phyloP scores from a whole-genome alignment of 2,329 filamentous ascomycete species.

The Nannizziopsis arthrosporioides region DNA sequence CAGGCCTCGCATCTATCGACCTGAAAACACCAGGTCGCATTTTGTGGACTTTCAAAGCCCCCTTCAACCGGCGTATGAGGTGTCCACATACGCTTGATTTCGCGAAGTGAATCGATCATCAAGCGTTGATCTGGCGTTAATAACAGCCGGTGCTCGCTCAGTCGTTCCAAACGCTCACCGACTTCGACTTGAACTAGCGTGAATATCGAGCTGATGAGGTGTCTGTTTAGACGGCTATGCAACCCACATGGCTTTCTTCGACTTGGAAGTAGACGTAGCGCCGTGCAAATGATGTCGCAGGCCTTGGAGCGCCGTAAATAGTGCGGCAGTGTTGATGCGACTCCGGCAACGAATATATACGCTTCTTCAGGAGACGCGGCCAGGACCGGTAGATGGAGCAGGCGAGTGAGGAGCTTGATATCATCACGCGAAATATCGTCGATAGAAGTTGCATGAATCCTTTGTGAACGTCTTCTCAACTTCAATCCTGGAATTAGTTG shows the following conservation, averaged over 20 bases:
- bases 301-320: slow-evolving; percentile 11
- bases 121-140: slow-evolving; percentile 14
- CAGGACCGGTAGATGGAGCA: slow-evolving; percentile 2
- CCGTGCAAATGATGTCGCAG: slow-evolving; percentile 5
- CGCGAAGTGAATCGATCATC: slow-evolving; percentile 18
- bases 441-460: neutral
- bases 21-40: slow-evolving; percentile 21
- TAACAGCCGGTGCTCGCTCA: slow-evolving; percentile 12
- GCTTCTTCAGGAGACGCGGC: neutral
- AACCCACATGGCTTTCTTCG: slow-evolving; percentile 11
- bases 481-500: too few relatives aligned
- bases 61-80: slow-evolving; percentile 9
- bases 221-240: slow-evolving; percentile 16
- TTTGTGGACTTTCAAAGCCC: slow-evolving; percentile 4
- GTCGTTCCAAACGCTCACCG: slow-evolving; percentile 16
- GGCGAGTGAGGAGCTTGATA: slow-evolving; percentile 8
- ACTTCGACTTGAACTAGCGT: slow-evolving; percentile 17
- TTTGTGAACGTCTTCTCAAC: too few relatives aligned
- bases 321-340: neutral
- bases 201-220: slow-evolving; percentile 14
- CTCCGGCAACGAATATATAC: neutral
- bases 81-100: slow-evolving; percentile 27
- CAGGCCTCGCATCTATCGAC: slow-evolving; percentile 29
- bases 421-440: slow-evolving; percentile 6
- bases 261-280: slow-evolving; percentile 1